These are phyloP conservation scores for Elsinoe arachidis DNA, from an alignment of 2,329 filamentous ascomycete species.

Conservation along the genomic window DNA sequence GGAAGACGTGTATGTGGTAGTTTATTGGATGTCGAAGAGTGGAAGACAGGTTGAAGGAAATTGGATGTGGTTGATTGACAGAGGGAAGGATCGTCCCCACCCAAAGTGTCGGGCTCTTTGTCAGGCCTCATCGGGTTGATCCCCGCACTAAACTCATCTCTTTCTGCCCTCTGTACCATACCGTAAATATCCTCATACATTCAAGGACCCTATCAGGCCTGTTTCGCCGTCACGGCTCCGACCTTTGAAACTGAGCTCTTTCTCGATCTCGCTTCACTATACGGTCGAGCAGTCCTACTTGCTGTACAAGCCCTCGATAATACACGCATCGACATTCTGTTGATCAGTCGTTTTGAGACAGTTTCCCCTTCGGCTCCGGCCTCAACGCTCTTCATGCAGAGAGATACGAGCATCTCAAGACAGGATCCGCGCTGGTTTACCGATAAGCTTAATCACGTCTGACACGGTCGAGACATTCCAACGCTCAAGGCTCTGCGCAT, in stretches of 20 bases:
- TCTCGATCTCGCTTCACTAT: neutral
- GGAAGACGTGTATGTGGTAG: neutral
- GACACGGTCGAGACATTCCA: neutral
- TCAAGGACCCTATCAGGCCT: neutral
- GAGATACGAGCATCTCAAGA: slow-evolving; percentile 1
- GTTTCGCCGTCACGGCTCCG: neutral
- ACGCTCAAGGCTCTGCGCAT: neutral
- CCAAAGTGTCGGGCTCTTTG: neutral
- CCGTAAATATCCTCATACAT: neutral
- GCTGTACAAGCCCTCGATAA: neutral
- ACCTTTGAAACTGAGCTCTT: neutral
- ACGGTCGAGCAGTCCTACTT: slow-evolving; percentile 1
- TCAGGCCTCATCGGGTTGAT: neutral
- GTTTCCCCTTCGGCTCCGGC: neutral
- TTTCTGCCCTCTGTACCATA: neutral
- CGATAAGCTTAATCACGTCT: neutral
- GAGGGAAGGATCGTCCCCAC: neutral
- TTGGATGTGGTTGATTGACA: neutral
- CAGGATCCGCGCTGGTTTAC: neutral
- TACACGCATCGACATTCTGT: neutral
- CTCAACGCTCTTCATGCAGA: neutral
- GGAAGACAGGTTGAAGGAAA: neutral
- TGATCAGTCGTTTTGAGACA: slow-evolving; percentile 4
- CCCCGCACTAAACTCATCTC: neutral
- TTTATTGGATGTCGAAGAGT: neutral